Conservation (phyloP, 208 protist species). For the Trypanosoma congolense region DNA sequence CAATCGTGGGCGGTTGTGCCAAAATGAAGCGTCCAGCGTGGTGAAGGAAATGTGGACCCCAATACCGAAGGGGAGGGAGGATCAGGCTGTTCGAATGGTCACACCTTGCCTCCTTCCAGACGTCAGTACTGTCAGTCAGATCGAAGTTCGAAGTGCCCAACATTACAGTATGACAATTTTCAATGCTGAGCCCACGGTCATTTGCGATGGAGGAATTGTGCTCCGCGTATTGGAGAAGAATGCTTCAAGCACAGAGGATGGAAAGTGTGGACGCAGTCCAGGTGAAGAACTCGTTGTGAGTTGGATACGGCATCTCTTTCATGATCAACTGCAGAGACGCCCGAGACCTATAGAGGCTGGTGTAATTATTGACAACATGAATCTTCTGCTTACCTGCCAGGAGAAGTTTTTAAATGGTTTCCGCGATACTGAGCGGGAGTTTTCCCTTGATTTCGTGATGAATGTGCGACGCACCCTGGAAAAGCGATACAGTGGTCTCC, state of each 20-base stretch:
- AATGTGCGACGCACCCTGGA: constrained; percentile 35
- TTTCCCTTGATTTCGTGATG: constrained; percentile 50
- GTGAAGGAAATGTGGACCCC: constrained; percentile 24
- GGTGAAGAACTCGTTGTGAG: constrained; percentile 45
- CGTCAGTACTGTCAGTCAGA: constrained; percentile 49
- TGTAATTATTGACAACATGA: constrained; percentile 57
- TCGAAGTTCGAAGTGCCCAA: constrained; percentile 59
- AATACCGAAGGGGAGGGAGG: constrained; percentile 20
- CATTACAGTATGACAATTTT: constrained; percentile 58
- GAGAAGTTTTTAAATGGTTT: constrained; percentile 20
- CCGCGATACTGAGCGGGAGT: constrained; percentile 23
- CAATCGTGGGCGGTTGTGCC: constrained; percentile 20
- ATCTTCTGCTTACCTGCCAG: constrained; percentile 37
- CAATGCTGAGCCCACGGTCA: constrained; percentile 16
- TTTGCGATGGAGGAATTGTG: constrained; percentile 36
- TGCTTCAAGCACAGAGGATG: constrained; percentile 1
- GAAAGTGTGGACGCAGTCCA: constrained; percentile 11
- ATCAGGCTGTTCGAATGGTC: constrained; percentile 46
- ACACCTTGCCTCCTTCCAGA: constrained; percentile 77
- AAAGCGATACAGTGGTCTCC: constrained; percentile 45
- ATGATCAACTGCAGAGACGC: constrained; percentile 21
- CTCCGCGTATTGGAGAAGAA: constrained; percentile 43
- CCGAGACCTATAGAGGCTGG: constrained; percentile 31
- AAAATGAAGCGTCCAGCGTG: constrained; percentile 27
- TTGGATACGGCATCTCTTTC: constrained; percentile 61